Evolutionary conservation across 805 yeast species (phyloP).

Genomic region (Starmerella etchellsii): DNA sequence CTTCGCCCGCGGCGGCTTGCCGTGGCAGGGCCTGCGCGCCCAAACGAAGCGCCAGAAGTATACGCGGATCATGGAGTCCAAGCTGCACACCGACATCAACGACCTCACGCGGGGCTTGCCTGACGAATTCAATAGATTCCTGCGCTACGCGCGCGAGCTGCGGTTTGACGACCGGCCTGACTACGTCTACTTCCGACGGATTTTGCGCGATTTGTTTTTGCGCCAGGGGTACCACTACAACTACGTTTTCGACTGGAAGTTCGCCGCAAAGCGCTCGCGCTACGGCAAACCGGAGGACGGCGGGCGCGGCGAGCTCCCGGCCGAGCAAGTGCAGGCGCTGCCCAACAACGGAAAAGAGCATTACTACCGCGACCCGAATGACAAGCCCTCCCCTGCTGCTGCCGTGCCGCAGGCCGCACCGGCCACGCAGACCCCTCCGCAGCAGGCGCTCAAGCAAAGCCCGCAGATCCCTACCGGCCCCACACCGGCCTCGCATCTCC

Average conservation of each 20-base stretch:
- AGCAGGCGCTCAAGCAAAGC: too few species aligned
- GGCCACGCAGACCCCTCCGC: too few species aligned
- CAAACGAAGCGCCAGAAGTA: slow-evolving; percentile 94
- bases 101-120: slow-evolving; percentile 86
- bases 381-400: background rate
- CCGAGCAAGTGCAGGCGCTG: slow-evolving; percentile 4
- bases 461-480: too few species aligned
- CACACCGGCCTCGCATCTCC: too few species aligned
- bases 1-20: slow-evolving; percentile 88
- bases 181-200: slow-evolving; percentile 72
- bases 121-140: slow-evolving; percentile 71
- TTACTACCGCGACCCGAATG: slow-evolving; percentile 9
- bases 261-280: slow-evolving; percentile 13
- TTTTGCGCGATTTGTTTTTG: slow-evolving; percentile 77
- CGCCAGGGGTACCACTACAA: slow-evolving; percentile 85
- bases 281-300: slow-evolving; percentile 1
- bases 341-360: slow-evolving; percentile 13
- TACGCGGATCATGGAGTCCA: slow-evolving; percentile 90
- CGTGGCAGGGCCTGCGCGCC: slow-evolving; percentile 98
- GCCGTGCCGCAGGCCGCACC: too few species aligned
- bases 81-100: slow-evolving; percentile 79
- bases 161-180: slow-evolving; percentile 96
- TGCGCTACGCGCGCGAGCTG: slow-evolving; percentile 77
- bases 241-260: slow-evolving; percentile 87
- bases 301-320: background rate